Percentiles rank a stretch among this genome's conserved stretches.
Evolutionary conservation across 768 basidiomycete genomes (phyloP).

Genomic region (Lactarius akahatsu): DNA sequence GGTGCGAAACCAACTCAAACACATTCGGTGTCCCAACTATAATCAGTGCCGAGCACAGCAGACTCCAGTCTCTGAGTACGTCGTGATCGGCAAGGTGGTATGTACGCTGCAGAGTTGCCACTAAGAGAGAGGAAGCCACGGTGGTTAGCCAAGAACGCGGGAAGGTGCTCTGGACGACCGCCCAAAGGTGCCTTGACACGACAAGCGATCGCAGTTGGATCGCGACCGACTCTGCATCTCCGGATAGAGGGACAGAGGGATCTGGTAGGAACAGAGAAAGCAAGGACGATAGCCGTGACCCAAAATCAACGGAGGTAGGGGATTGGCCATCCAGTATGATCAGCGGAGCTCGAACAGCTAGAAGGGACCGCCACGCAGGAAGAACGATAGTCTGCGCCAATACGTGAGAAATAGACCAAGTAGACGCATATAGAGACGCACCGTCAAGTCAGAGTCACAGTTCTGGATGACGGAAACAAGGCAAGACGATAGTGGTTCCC

Average conservation of each 20-base stretch:
- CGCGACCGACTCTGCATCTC: constrained; percentile 10
- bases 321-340: not conserved
- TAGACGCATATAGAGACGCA: not conserved
- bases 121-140: constrained; percentile 18
- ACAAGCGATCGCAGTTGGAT: constrained; percentile 12
- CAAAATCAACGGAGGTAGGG: constrained; percentile 3
- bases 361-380: constrained; percentile 16
- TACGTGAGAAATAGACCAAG: not conserved
- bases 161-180: constrained; percentile 6
- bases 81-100: constrained; percentile 15
- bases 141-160: constrained; percentile 10
- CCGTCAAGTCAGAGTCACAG: constrained; percentile 2
- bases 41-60: constrained; percentile 20
- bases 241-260: constrained; percentile 3
- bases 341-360: constrained; percentile 6
- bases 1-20: constrained; percentile 4
- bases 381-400: constrained; percentile 1
- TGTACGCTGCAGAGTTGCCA: constrained; percentile 6
- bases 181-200: constrained; percentile 20
- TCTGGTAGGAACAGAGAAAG: constrained; percentile 13
- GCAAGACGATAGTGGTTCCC: constrained; percentile 15
- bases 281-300: not conserved
- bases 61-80: constrained; percentile 16
- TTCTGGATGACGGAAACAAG: constrained; percentile 6
- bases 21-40: constrained; percentile 16